Conservation (phyloP, 768 basidiomycete species). For the Pleurotus sapidus region DNA sequence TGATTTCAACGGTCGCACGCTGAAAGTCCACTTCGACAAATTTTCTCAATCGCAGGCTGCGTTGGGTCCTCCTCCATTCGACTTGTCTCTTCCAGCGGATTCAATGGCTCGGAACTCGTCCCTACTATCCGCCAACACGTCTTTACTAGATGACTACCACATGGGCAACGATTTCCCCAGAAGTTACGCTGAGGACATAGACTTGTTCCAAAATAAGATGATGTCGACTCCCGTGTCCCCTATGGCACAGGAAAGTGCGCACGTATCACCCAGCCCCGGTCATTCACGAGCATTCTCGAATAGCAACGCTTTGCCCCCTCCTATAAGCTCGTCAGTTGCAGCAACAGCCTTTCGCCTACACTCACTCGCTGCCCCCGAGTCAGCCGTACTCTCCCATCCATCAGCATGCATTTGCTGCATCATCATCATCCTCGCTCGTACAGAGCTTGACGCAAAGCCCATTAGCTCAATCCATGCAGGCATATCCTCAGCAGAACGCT, state of each 20-base stretch:
- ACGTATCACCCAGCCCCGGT: not conserved
- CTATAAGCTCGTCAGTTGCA: not conserved
- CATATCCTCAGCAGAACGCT: not conserved
- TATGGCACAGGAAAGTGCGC: not conserved
- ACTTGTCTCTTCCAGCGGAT: not conserved
- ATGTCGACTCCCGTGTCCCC: constrained; percentile 4
- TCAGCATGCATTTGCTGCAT: not conserved
- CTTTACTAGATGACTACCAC: not conserved
- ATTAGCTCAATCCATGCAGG: not conserved
- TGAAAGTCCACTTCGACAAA: constrained; percentile 93
- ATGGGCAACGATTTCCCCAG: constrained; percentile 13
- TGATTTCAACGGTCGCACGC: constrained; percentile 81
- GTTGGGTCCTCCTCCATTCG: constrained; percentile 18
- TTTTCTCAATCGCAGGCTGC: constrained; percentile 41
- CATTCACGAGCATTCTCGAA: not conserved
- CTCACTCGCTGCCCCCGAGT: not conserved
- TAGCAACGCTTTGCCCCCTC: not conserved
- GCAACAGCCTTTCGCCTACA: not conserved
- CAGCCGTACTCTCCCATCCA: constrained; percentile 6
- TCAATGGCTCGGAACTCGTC: not conserved
- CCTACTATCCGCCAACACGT: not conserved
- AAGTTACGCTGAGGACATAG: constrained; percentile 3
- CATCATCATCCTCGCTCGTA: not conserved
- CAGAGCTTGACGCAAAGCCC: not conserved
- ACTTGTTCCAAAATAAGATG: constrained; percentile 4